Percentiles rank a stretch among this genome's conserved stretches.
These are phyloP conservation scores for Salix exigua DNA, from an alignment of 345 rosid genomes.

Conservation along the genomic window DNA sequence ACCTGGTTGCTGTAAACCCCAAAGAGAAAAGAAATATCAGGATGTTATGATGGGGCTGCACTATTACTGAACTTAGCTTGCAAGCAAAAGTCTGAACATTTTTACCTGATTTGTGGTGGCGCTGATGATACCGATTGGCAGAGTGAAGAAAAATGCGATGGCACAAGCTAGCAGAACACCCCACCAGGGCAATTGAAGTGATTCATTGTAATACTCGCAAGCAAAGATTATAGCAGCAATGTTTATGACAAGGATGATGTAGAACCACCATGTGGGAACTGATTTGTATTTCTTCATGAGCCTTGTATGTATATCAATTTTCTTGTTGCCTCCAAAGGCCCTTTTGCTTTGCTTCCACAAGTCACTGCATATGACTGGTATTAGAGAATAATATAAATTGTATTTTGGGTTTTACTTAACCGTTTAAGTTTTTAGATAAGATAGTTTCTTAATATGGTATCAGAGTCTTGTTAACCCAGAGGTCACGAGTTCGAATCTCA, in stretches of 20 bases:
- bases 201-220: constrained; percentile 50
- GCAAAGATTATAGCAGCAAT: constrained; percentile 50
- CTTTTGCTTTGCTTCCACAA: constrained; percentile 57
- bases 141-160: constrained; percentile 72
- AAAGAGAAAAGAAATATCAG: too few species aligned
- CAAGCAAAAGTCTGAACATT: not conserved
- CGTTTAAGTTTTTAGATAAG: too few species aligned
- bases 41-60: too few species aligned
- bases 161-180: constrained; percentile 75
- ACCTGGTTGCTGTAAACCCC: constrained; percentile 46
- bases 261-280: constrained; percentile 82
- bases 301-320: constrained; percentile 68
- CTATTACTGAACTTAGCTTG: too few species aligned
- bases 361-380: constrained; percentile 49
- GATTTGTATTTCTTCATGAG: constrained; percentile 67
- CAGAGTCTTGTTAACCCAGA: too few species aligned
- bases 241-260: constrained; percentile 44
- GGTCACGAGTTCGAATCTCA: too few species aligned
- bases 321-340: constrained; percentile 46
- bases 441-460: too few species aligned
- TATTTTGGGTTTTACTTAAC: too few species aligned
- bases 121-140: constrained; percentile 65
- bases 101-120: constrained; percentile 71
- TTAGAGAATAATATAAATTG: too few species aligned
- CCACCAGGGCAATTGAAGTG: constrained; percentile 93